Evolutionary conservation across 768 basidiomycete species (phyloP).

Genomic region (Boletus insuetus): DNA sequence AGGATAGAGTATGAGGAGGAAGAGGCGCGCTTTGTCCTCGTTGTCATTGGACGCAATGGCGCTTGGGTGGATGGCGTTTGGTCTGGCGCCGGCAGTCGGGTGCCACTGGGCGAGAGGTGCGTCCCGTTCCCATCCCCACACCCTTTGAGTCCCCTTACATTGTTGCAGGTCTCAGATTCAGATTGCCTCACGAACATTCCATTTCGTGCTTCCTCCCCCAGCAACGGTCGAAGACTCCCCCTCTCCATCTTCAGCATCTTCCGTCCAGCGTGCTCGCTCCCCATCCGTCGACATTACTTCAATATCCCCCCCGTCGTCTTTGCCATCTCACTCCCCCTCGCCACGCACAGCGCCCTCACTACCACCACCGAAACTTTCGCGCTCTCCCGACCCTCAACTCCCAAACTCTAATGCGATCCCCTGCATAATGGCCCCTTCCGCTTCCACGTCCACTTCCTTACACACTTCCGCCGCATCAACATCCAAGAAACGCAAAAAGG

Average conservation of each 20-base stretch:
- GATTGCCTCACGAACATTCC: slow-evolving; percentile 95
- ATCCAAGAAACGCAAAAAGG: slow-evolving; percentile 75
- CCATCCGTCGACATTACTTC: slow-evolving; percentile 83
- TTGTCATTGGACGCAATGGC: slow-evolving; percentile 94
- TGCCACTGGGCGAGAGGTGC: slow-evolving; percentile 83
- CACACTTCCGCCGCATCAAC: slow-evolving; percentile 18
- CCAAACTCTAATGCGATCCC: slow-evolving; percentile 63
- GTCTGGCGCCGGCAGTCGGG: slow-evolving; percentile 82
- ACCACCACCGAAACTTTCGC: slow-evolving; percentile 44
- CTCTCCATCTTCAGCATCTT: slow-evolving; percentile 75
- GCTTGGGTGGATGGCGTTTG: slow-evolving; percentile 99
- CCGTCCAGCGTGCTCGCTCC: slow-evolving; percentile 64
- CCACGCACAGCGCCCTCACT: slow-evolving; percentile 46
- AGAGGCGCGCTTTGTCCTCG: slow-evolving; percentile 82
- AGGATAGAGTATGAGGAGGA: slow-evolving; percentile 93
- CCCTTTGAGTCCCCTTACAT: slow-evolving; percentile 9
- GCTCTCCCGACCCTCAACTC: slow-evolving; percentile 49
- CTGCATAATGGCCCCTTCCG: slow-evolving; percentile 36
- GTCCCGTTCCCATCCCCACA: slow-evolving; percentile 13
- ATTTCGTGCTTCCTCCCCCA: slow-evolving; percentile 92
- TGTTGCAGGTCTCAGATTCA: slow-evolving; percentile 82
- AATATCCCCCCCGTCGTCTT: slow-evolving; percentile 78
- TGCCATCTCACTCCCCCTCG: slow-evolving; percentile 73
- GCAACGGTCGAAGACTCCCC: slow-evolving; percentile 77
- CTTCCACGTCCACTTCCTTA: slow-evolving; percentile 32